These are phyloP conservation scores for Blumeria hordei DNA, from an alignment of 2,329 filamentous ascomycete genomes.

Conservation along the genomic window DNA sequence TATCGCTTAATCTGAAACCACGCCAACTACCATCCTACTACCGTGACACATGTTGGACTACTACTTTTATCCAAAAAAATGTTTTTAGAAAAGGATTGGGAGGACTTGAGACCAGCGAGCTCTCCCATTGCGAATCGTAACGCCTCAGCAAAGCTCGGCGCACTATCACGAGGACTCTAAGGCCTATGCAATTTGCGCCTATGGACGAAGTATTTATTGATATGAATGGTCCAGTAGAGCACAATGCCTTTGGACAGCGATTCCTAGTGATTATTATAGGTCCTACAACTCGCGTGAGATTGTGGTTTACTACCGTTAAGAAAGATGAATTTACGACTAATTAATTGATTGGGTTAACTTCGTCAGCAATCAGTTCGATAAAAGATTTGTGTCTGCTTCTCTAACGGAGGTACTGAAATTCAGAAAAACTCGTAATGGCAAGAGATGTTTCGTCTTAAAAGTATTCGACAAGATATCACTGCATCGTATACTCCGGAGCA, in stretches of 20 bases:
- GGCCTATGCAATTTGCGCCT: background rate
- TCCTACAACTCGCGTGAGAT: background rate
- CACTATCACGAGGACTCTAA: background rate
- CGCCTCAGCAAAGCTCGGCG: background rate
- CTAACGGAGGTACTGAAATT: background rate
- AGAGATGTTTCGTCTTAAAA: background rate
- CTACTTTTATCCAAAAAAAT: background rate
- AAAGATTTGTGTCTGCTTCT: background rate
- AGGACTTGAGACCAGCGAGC: background rate
- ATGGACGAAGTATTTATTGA: background rate
- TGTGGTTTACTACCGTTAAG: background rate
- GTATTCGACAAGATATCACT: background rate
- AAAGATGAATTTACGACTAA: background rate
- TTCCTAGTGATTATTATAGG: background rate
- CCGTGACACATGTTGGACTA: background rate
- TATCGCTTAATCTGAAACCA: too few relatives aligned
- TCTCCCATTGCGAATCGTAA: background rate
- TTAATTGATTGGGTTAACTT: background rate
- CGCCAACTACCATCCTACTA: too few relatives aligned
- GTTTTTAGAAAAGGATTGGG: constrained; percentile 16
- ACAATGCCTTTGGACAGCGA: too few relatives aligned
- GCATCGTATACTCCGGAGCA: background rate
- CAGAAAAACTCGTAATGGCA: background rate
- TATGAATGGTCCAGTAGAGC: background rate
- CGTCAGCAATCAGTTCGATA: background rate